phyloP scores from a whole-genome alignment of 2,329 filamentous ascomycete species.

The Penicillium frequentans region DNA sequence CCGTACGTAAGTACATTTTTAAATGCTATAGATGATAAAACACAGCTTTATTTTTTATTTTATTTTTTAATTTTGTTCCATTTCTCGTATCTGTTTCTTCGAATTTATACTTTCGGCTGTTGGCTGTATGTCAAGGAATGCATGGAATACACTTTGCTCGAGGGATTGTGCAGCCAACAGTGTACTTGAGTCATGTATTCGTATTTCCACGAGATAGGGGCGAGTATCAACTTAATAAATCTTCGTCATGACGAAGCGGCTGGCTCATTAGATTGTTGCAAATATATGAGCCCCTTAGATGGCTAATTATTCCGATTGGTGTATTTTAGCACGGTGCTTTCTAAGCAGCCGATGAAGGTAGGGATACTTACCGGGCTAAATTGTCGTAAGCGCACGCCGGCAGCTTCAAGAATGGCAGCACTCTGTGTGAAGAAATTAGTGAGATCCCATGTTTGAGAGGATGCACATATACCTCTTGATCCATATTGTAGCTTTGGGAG shows the following conservation, averaged over 20 bases:
- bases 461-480: constrained; percentile 60
- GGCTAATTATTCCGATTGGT: constrained; percentile 46
- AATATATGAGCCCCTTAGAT: constrained; percentile 63
- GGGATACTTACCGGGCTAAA: constrained; percentile 70
- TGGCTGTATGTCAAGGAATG: background rate
- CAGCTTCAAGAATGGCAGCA: constrained; percentile 77
- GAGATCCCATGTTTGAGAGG: constrained; percentile 1
- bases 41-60: background rate
- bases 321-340: background rate
- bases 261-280: constrained; percentile 47
- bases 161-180: background rate
- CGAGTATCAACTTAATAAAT: background rate
- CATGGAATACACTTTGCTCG: background rate
- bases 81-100: background rate
- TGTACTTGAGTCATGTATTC: background rate
- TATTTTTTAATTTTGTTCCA: background rate
- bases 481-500: constrained; percentile 92
- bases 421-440: constrained; percentile 47
- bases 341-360: background rate
- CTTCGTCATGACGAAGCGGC: background rate
- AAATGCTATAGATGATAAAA: background rate
- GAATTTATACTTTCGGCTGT: background rate
- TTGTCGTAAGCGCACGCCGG: constrained; percentile 81
- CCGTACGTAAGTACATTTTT: too few relatives aligned
- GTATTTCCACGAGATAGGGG: background rate